Conservation (phyloP, 2,329 filamentous ascomycete genomes). For the Aspergillus aculeatus region DNA sequence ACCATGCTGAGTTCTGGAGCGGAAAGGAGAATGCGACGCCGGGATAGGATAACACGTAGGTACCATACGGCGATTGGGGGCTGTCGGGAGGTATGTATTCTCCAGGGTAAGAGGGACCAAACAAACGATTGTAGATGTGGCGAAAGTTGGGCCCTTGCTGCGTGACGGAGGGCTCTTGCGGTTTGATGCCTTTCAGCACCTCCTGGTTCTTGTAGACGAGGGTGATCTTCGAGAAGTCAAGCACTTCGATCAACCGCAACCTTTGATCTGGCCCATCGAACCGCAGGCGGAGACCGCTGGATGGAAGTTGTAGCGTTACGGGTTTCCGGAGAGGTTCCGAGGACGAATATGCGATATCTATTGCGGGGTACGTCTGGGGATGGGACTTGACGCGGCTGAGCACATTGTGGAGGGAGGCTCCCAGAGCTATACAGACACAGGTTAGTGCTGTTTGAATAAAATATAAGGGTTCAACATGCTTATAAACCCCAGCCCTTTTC, state of each 20-base stretch:
- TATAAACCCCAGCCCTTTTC: slow-evolving; percentile 64
- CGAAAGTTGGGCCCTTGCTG: slow-evolving; percentile 71
- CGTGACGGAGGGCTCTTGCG: slow-evolving; percentile 30
- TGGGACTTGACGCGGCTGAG: slow-evolving; percentile 85
- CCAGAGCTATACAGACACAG: slow-evolving; percentile 62
- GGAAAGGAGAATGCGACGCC: slow-evolving; percentile 92
- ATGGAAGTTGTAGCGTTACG: slow-evolving; percentile 71
- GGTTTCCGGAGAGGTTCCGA: slow-evolving; percentile 71
- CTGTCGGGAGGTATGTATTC: slow-evolving; percentile 73
- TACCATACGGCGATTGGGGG: slow-evolving; percentile 59
- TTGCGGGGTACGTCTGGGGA: slow-evolving; percentile 74
- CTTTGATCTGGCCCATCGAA: slow-evolving; percentile 95
- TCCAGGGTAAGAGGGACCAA: slow-evolving; percentile 90
- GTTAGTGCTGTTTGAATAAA: slow-evolving; percentile 23
- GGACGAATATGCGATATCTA: slow-evolving; percentile 80
- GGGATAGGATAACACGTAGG: slow-evolving; percentile 90
- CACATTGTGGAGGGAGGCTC: slow-evolving; percentile 86
- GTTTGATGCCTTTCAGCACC: slow-evolving; percentile 60
- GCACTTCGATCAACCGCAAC: slow-evolving; percentile 82
- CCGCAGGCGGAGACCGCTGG: slow-evolving; percentile 83
- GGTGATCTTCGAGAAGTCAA: slow-evolving; percentile 82
- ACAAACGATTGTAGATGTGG: slow-evolving; percentile 88
- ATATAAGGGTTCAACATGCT: slow-evolving; percentile 36
- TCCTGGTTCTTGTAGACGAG: slow-evolving; percentile 81
- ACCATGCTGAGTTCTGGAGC: slow-evolving; percentile 71